A percentile compares a stretch with the other conserved stretches of the same genome.
phyloP scores from a whole-genome alignment of 169 alveolate species.

The Plasmodium billcollinsi region DNA sequence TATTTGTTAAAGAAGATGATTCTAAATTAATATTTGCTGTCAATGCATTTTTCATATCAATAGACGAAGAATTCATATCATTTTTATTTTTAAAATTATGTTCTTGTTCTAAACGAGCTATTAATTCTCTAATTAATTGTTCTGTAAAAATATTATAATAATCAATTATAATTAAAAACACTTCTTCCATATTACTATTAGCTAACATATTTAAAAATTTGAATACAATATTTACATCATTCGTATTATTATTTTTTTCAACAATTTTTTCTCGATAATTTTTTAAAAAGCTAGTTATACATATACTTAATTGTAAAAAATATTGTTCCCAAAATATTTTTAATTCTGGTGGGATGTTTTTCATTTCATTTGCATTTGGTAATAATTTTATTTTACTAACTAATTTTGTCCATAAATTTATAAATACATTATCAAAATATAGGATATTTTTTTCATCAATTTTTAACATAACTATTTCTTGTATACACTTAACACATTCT shows the following conservation, averaged over 20 bases:
- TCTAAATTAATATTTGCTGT: constrained; percentile 14
- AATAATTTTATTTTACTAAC: constrained; percentile 85
- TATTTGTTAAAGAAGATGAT: constrained; percentile 11
- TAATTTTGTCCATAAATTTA: constrained; percentile 86
- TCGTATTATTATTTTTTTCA: constrained; percentile 77
- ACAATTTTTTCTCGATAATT: constrained; percentile 83
- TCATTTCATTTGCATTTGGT: constrained; percentile 89
- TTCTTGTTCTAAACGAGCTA: constrained; percentile 82
- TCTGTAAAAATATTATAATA: constrained; percentile 96
- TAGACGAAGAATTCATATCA: constrained; percentile 29
- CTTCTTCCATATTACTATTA: constrained; percentile 93
- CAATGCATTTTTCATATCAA: constrained; percentile 27
- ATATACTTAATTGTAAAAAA: constrained; percentile 88
- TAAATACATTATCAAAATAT: constrained; percentile 80
- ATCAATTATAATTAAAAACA: constrained; percentile 97
- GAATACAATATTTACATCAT: constrained; percentile 79
- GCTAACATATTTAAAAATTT: constrained; percentile 82
- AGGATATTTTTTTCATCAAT: constrained; percentile 83
- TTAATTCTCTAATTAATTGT: constrained; percentile 86
- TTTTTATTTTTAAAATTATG: constrained; percentile 78
- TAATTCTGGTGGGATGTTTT: constrained; percentile 84
- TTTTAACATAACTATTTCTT: constrained; percentile 92
- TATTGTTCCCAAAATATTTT: constrained; percentile 91
- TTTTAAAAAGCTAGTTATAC: constrained; percentile 87
- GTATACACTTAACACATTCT: constrained; percentile 93